Base-by-base conservation (phyloP, 2,329 filamentous ascomycete species). In the Trichoderma koningii region DNA sequence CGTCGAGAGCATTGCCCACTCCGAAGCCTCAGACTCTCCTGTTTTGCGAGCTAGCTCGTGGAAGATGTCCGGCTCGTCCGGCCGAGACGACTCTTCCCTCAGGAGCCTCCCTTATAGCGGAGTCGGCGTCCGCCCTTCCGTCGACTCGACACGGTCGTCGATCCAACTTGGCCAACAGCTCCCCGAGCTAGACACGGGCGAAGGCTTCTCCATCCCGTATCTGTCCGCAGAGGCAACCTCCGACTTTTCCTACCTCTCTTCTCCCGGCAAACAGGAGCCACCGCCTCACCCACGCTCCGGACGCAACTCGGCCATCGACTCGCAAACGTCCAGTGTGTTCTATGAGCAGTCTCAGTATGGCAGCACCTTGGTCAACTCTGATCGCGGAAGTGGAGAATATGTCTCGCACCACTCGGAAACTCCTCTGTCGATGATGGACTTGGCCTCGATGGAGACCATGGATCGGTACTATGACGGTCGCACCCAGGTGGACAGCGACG, bases 181-280 rank as follows among this genome's bases (percentile, higher is more conserved):
- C 7, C 81, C 82, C 0, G 82, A 84, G 65, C 71, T 84, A 10
- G 82, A 85, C 64, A 83, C 80, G 4, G 81, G 81, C 6, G 78
- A 76, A 65, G 79, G 78, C n/a, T 84, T 85, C 66, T 78, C 77
- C 7, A 75, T 84, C n/a, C 78, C 80, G 3, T 83, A 82, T 66
- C 68, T 81, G 47, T 76, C 77, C 63, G 71, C 76, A 67, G 72
- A 73, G 67, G 65, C 68, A 17, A 72, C 71, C 67, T 69, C 69
- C 57, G 74, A 70, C 60, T 68, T 71, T 12, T 71, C 74, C 3
- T 73, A 74, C 45, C 68, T 76, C n/a, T 74, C 77, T 0, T 73
- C 80, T 9, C 83, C 84, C 30, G 30, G 30, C 10, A 78, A 79
- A 64, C 83, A 85, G 66, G 79, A 81, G 38, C 82, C 83, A 2